Evolutionary conservation across 1,139 yeast genomes (phyloP), one percentile per base, ranked within the genome.

Genomic region (Sugiyamaella grinbergsii): DNA sequence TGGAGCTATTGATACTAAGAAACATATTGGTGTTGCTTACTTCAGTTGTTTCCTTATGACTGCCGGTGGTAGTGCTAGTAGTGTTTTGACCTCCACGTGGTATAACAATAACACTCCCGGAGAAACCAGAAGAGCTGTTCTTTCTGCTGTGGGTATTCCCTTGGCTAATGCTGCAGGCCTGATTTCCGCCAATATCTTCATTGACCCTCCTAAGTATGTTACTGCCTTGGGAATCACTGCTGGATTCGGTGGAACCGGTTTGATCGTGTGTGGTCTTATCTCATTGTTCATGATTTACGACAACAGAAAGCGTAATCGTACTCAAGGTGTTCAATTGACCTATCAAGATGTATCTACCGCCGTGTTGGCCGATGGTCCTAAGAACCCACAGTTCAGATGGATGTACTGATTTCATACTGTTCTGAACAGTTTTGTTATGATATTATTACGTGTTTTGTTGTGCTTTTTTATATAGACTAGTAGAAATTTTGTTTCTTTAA

Each of bases 81-180:
- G 71, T 7, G 80, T 76, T 6, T 65, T 76, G 50, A 72, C 77
- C 1, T 74, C 78, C 1, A 72, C 79, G 0, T 76, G 80, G 80
- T 76, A 76, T 58, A 76, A 73, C 58, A 77, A 77, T 62, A 77
- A 77, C 57, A 75, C 76, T 4, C 78, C 79, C 2, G 73, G 74
- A 50, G 76, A 71, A 47, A 73, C 72, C 49, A 54, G 80, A 71
- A 63, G 81, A 70, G 83, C 81, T 69, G 58, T 67, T 62, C 54
- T 68, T 67, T 57, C 82, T 64, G 72, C 64, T 63, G 80, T 68
- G 65, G 82, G 82, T 66, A 77, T 54, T 66, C 82, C 60, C 3
- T 70, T 79, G 55, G 83, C 82, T 41, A 79, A 80, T 58, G 76
- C 80, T 42, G 82, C 82, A 41, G 84, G 83, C 50, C 74, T 79